Base-by-base conservation (phyloP, 805 yeast species). In the Hyphopichia homilentoma region DNA sequence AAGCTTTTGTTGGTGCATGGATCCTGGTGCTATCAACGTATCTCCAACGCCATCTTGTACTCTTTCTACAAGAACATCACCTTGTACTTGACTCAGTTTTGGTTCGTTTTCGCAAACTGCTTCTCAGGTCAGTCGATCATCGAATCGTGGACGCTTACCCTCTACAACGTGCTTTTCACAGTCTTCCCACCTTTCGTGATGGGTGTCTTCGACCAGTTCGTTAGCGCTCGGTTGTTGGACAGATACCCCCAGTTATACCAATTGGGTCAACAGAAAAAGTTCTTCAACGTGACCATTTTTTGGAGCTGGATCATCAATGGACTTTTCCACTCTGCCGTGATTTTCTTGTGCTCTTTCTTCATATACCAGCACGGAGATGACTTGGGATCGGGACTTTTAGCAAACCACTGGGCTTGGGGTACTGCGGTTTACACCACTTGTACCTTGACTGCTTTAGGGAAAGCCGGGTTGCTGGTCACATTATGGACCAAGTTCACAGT, bases 231-330 rank as follows among this genome's bases (percentile, higher is more conserved):
- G 43, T 73, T 90, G 51, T 66, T 94, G 27, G 93, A 86, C 45
- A 75, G 93, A 35, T 94, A 94, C 54, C 97, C 99, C 0, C 95
- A 85, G 51, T 65, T 94, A 30, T 93, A 94, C 60, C 84, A 81
- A 50, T 65, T 93, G 26, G 98, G 99, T 5, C 97, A 90, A 59
- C 68, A 77, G 40, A 84, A 95, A 13, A 81, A 75, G 35, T 93
- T 93, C 51, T 86, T 93, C 65, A 90, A 90, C 45, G 95, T 88
- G 8, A 70, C 78, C 4, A 88, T 88, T 24, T 93, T 93, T 57
- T 90, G 97, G 97, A 85, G 95, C 13, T 93, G 98, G 98, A 85
- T 93, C 27, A 63, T 79, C 31, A 94, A 93, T 57, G 99, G 98
- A 0, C 90, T 93, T 52, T 93, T 77, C 59, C 99, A 93, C 55